Percentiles rank a stretch among this genome's conserved stretches.
These are phyloP conservation scores for Xylaria sp. DNA, from an alignment of 2,329 filamentous ascomycete genomes.

Conservation along the genomic window DNA sequence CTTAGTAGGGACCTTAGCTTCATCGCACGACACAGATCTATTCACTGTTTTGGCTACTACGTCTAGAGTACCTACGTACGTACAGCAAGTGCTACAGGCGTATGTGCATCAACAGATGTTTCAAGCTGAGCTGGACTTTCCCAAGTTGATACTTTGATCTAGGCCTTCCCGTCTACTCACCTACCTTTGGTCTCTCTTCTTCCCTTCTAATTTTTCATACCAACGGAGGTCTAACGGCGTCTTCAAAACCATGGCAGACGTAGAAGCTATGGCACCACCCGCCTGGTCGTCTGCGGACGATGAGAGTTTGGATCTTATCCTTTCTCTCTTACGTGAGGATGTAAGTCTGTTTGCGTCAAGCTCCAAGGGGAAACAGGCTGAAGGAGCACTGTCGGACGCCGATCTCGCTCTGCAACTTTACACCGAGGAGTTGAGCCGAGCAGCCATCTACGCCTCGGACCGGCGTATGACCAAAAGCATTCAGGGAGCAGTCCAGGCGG, in stretches of 20 bases:
- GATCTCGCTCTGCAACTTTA: conserved; percentile 40
- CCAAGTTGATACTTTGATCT: not conserved
- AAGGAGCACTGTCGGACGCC: conserved; percentile 36
- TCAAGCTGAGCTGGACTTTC: not conserved
- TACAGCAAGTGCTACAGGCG: not conserved
- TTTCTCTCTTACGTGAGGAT: conserved; percentile 25
- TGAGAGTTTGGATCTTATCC: conserved; percentile 27
- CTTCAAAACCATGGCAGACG: conserved; percentile 11
- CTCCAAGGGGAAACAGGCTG: conserved; percentile 41
- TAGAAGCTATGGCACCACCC: not conserved
- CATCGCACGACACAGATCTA: not conserved
- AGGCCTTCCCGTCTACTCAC: not conserved
- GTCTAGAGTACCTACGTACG: not conserved
- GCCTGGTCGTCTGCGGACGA: conserved; percentile 27
- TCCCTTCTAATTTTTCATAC: not conserved
- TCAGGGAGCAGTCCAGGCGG: conserved; percentile 37
- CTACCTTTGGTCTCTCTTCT: not conserved
- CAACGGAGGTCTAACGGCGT: not conserved
- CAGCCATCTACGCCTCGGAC: conserved; percentile 35
- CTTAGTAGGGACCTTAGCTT: too few relatives aligned
- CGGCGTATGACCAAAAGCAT: conserved; percentile 43
- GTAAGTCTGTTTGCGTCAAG: not conserved
- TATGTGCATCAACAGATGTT: not conserved
- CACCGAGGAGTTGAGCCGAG: conserved; percentile 36
- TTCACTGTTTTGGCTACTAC: not conserved